Evolutionary conservation across 371 early-diverging fungal species (phyloP), one percentile per base, ranked within the genome.

Genomic region (Mortierella sp.): DNA sequence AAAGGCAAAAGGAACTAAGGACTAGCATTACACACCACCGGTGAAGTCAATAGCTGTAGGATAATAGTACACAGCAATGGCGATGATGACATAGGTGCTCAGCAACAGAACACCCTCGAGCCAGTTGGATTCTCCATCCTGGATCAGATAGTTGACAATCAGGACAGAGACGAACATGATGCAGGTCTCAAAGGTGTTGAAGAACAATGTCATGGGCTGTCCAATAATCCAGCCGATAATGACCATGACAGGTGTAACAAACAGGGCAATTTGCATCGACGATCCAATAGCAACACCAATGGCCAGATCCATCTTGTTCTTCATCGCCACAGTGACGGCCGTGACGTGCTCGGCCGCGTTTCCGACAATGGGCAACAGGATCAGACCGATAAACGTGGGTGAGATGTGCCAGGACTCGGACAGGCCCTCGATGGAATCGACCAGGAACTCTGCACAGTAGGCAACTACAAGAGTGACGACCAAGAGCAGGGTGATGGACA

Each of bases 281-380:
- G 95, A 95, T 8, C 98, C 98, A 11, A 97, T 88, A 13, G 98
- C 97, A 24, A 98, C 95, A 53, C 95, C 93, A 44, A 98, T 89
- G 0, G 95, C 93, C 52, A 98, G 85, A 76, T 97, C 96, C 97
- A 97, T 97, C 90, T 97, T 97, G 89, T 97, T 92, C 72, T 95
- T 92, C 78, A 95, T 89, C 1, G 98, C 97, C 22, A 94, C 92
- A 1, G 94, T 91, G 5, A 96, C 93, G 8, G 96, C 97, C 1
- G 94, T 95, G 47, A 94, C 90, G 81, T 97, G 96, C 82, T 94
- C 95, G 8, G 94, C 94, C 6, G 94, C 94, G 74, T 94, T 94
- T 29, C 96, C 96, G 9, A 96, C 96, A 58, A 97, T 95, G 0
- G 97, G 97, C 34, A 97, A 73, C 43, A 97, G 68, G 67, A 97